Conservation (phyloP, 768 basidiomycete genomes). For the Mycena capillaripes region DNA sequence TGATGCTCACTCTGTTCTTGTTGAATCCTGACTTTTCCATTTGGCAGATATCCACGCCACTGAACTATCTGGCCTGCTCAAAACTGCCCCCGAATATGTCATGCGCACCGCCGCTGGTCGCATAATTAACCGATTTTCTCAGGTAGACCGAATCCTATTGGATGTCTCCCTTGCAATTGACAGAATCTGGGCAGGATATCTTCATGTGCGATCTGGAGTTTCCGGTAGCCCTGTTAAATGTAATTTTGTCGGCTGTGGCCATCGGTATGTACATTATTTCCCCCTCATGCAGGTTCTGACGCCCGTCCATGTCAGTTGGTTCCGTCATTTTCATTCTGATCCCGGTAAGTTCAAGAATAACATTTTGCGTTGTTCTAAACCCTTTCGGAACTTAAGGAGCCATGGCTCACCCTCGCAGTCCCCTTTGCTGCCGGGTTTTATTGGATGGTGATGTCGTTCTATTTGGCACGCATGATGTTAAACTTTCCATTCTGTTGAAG, state of each 20-base stretch:
- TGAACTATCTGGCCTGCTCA: not conserved
- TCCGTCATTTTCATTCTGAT: constrained; percentile 19
- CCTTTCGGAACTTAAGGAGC: not conserved
- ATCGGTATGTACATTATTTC: not conserved
- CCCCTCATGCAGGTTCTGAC: not conserved
- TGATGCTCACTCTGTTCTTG: not conserved
- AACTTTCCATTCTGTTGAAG: not conserved
- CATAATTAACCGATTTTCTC: constrained; percentile 21
- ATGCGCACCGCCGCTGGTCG: not conserved
- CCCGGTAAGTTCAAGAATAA: not conserved
- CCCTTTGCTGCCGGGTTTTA: constrained; percentile 14
- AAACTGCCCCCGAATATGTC: not conserved
- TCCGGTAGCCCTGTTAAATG: not conserved
- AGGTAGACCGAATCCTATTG: not conserved
- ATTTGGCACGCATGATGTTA: not conserved
- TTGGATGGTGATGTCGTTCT: constrained; percentile 26
- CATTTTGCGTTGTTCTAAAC: not conserved
- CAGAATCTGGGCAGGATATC: constrained; percentile 3
- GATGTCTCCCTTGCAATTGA: not conserved
- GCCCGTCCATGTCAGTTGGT: not conserved
- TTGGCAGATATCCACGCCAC: not conserved
- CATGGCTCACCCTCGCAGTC: constrained; percentile 18
- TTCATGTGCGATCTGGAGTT: constrained; percentile 31
- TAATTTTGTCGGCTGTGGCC: not conserved
- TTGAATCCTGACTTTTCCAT: not conserved